A percentile compares a stretch with the other conserved stretches of the same genome.
Evolutionary conservation across 352 stramenopile species (phyloP).

Genomic region (Phytophthora capsici): DNA sequence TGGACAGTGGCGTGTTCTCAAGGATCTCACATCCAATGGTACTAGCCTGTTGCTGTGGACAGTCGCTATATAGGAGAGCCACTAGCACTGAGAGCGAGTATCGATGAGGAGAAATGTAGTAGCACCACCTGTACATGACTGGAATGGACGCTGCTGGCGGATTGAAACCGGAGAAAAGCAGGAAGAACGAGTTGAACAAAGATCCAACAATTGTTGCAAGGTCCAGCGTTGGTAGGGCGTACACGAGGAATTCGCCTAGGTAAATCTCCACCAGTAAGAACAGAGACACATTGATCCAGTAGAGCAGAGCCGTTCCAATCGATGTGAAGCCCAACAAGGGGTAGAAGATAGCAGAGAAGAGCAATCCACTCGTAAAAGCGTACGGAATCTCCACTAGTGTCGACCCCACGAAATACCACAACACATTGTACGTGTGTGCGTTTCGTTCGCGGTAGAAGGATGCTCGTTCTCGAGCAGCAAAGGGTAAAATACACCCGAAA

Average conservation of each 20-base stretch:
- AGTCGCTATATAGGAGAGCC: not conserved
- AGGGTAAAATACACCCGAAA: constrained; percentile 13
- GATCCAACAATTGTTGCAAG: constrained; percentile 10
- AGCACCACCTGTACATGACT: constrained; percentile 48
- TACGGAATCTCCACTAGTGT: constrained; percentile 22
- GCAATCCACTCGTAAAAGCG: constrained; percentile 8
- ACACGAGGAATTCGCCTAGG: constrained; percentile 33
- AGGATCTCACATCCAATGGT: constrained; percentile 11
- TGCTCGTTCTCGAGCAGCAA: constrained; percentile 11
- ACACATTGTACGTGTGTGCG: constrained; percentile 14
- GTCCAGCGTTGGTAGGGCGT: constrained; percentile 14
- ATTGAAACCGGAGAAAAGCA: constrained; percentile 57
- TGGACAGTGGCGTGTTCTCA: constrained; percentile 10
- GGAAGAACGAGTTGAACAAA: constrained; percentile 39
- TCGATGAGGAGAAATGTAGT: constrained; percentile 29
- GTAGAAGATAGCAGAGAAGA: constrained; percentile 22
- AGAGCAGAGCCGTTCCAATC: constrained; percentile 20
- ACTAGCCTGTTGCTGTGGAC: not conserved
- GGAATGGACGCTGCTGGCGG: constrained; percentile 50
- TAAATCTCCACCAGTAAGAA: constrained; percentile 37
- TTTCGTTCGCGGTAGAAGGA: constrained; percentile 18
- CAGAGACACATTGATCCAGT: constrained; percentile 26
- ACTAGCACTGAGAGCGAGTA: not conserved
- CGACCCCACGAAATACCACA: constrained; percentile 22
- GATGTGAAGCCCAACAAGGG: constrained; percentile 30